phyloP scores from a whole-genome alignment of 208 protist genomes.

The Wallacemonas sp. region DNA sequence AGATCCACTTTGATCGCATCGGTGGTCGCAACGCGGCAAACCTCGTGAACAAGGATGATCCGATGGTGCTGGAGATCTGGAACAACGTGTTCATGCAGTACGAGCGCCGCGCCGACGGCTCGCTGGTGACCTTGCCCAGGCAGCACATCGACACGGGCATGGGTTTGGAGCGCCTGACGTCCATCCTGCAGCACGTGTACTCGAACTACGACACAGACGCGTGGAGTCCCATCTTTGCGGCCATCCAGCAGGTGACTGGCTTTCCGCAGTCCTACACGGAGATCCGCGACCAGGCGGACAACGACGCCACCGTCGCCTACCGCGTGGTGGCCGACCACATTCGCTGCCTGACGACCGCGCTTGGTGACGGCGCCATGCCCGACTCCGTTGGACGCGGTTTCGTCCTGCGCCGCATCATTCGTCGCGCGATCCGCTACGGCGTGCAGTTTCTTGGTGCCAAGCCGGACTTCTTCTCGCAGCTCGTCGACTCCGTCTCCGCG shows the following conservation, averaged over 20 bases:
- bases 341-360: slow-evolving; percentile 96
- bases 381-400: slow-evolving; percentile 95
- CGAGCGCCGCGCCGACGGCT: slow-evolving; percentile 92
- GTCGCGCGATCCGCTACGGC: slow-evolving; percentile 96
- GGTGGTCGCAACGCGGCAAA: slow-evolving; percentile 94
- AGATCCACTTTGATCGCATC: slow-evolving; percentile 99
- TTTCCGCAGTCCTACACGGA: slow-evolving; percentile 85
- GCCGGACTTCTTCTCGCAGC: slow-evolving; percentile 93
- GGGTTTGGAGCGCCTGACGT: slow-evolving; percentile 97
- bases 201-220: slow-evolving; percentile 99
- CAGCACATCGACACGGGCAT: slow-evolving; percentile 98
- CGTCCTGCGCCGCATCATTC: slow-evolving; percentile 97
- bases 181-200: slow-evolving; percentile 95
- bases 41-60: slow-evolving; percentile 99
- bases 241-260: slow-evolving; percentile 94
- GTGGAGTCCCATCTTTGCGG: slow-evolving; percentile 96
- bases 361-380: slow-evolving; percentile 97
- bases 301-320: slow-evolving; percentile 95
- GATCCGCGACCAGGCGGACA: slow-evolving; percentile 74
- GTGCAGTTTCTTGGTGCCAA: slow-evolving; percentile 94
- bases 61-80: slow-evolving; percentile 99
- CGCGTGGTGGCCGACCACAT: slow-evolving; percentile 99
- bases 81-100: slow-evolving; percentile 99
- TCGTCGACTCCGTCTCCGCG: slow-evolving; percentile 90
- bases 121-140: slow-evolving; percentile 83